Conservation (phyloP, 768 basidiomycete genomes). For the Termitomyces sp. region DNA sequence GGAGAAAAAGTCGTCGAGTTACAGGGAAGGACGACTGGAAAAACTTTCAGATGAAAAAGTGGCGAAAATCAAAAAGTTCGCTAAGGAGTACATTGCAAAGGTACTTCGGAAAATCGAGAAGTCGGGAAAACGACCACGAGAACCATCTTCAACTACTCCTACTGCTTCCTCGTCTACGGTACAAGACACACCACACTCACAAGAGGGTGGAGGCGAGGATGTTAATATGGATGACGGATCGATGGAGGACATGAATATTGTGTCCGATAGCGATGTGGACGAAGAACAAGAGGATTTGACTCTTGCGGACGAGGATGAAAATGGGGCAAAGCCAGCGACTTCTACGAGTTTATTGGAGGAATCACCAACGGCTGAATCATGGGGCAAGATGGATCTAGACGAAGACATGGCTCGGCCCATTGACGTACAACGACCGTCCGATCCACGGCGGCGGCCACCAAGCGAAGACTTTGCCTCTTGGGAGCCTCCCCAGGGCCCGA, state of each 20-base stretch:
- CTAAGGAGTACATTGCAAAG: conserved; percentile 88
- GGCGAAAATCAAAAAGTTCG: conserved; percentile 87
- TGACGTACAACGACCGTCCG: conserved; percentile 7
- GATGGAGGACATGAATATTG: conserved; percentile 33
- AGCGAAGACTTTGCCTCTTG: background rate
- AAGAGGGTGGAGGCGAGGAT: conserved; percentile 29
- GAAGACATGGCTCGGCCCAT: background rate
- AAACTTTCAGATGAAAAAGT: conserved; percentile 82
- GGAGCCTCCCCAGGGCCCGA: conserved; percentile 5
- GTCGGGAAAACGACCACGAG: conserved; percentile 28
- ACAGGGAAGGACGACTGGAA: conserved; percentile 70
- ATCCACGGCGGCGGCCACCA: conserved; percentile 15
- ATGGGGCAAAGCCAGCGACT: background rate
- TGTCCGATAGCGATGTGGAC: conserved; percentile 14
- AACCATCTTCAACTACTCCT: conserved; percentile 22
- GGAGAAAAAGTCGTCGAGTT: conserved; percentile 88
- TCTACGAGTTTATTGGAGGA: background rate
- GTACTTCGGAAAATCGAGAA: conserved; percentile 68
- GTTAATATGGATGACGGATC: conserved; percentile 26
- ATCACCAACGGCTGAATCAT: background rate
- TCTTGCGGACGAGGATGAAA: background rate
- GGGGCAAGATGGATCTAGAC: conserved; percentile 7
- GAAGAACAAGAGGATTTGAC: background rate
- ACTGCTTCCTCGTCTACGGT: conserved; percentile 35
- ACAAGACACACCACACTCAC: conserved; percentile 33